phyloP scores from a whole-genome alignment of 2,329 filamentous ascomycete genomes.

The Cladosporium phlei region DNA sequence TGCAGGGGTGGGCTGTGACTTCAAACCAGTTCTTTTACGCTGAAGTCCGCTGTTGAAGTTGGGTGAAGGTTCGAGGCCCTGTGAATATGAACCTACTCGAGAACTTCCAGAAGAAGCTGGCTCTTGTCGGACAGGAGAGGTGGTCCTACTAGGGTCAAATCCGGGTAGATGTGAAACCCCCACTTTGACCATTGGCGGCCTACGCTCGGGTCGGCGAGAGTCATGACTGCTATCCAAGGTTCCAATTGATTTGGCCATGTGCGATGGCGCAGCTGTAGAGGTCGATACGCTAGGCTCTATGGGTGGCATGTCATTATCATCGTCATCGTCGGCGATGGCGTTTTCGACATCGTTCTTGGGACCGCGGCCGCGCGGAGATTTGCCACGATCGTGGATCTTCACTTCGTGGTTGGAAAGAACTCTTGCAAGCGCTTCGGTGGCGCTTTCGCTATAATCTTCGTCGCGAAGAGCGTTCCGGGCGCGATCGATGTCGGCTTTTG shows the following conservation, averaged over 20 bases:
- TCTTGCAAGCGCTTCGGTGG: slow-evolving; percentile 28
- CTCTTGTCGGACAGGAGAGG: slow-evolving; percentile 30
- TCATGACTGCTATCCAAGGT: slow-evolving; percentile 7
- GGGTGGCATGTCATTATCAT: slow-evolving; percentile 18
- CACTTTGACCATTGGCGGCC: slow-evolving; percentile 38
- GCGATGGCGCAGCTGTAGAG: background rate
- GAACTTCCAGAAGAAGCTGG: slow-evolving; percentile 24
- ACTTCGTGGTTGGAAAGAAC: slow-evolving; percentile 29
- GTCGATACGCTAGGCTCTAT: background rate
- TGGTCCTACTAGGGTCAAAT: slow-evolving; percentile 42
- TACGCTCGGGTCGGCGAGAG: slow-evolving; percentile 9
- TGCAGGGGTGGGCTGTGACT: slow-evolving; percentile 21
- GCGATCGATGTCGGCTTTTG: slow-evolving; percentile 20
- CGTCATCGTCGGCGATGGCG: slow-evolving; percentile 22
- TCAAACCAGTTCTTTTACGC: slow-evolving; percentile 22
- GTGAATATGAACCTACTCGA: slow-evolving; percentile 11
- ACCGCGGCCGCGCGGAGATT: slow-evolving; percentile 9
- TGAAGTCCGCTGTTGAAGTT: slow-evolving; percentile 28
- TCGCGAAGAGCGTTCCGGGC: slow-evolving; percentile 24
- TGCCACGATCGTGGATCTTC: slow-evolving; percentile 11
- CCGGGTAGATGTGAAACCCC: slow-evolving; percentile 46
- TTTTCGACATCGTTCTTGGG: slow-evolving; percentile 17
- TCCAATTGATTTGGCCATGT: background rate
- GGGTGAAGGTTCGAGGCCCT: slow-evolving; percentile 21
- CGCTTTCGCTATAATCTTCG: slow-evolving; percentile 25